Conservation (phyloP, 163 green algal species). For the Chlamydomonas reinhardtii region DNA sequence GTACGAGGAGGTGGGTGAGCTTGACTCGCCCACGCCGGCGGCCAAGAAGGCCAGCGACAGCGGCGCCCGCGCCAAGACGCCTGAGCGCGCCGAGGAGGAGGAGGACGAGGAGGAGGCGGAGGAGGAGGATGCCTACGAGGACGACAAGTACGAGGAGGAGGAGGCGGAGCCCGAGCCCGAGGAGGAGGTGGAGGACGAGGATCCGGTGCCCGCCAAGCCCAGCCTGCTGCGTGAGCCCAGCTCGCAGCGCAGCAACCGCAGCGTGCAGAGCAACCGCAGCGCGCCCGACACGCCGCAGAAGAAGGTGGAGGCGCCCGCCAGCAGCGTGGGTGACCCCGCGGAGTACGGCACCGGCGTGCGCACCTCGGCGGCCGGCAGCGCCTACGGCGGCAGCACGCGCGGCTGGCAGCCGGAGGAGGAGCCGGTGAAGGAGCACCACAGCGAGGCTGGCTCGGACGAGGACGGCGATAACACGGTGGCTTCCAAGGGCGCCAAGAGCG, state of each 20-base stretch:
- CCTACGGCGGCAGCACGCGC: conserved; percentile 15
- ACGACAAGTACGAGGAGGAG: neutral
- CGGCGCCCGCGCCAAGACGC: neutral
- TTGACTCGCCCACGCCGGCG: neutral
- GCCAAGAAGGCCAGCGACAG: neutral
- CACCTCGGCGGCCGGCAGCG: neutral
- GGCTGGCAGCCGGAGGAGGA: conserved; percentile 30
- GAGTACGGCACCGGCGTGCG: neutral
- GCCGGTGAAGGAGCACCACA: neutral
- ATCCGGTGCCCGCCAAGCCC: neutral
- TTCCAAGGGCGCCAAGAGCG: too few species aligned
- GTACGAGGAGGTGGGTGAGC: conserved; percentile 21
- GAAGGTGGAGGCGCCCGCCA: conserved; percentile 2
- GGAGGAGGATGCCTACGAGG: neutral
- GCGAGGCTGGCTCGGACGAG: neutral
- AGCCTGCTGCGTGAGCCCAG: too few species aligned
- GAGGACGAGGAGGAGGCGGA: neutral
- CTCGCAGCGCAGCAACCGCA: too few species aligned
- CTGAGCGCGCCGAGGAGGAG: neutral
- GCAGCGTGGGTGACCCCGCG: conserved; percentile 10
- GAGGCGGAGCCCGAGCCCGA: neutral
- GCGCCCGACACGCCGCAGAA: conserved; percentile 37
- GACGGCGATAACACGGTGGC: neutral
- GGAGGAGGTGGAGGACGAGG: neutral
- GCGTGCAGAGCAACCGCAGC: neutral